A percentile compares a stretch with the other conserved stretches of the same genome.
Conservation (phyloP, 2,329 filamentous ascomycete genomes). For the Cladosporium austrohemisphaericum region DNA sequence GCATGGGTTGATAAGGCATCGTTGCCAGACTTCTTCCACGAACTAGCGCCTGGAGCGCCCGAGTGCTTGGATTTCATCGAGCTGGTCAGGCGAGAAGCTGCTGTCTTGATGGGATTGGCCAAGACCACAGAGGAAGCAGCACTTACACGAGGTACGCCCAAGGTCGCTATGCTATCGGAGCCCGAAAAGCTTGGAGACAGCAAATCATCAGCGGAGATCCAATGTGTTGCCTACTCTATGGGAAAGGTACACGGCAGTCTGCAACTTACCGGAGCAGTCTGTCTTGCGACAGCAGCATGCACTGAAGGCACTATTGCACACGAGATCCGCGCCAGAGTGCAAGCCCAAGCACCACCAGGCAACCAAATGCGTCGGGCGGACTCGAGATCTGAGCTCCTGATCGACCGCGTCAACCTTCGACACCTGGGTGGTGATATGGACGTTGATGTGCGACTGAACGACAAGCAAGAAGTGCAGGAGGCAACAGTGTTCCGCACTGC, state of each 20-base stretch:
- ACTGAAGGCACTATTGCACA: slow-evolving; percentile 30
- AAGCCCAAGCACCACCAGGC: neutral
- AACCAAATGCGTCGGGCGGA: neutral
- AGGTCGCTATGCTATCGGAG: slow-evolving; percentile 23
- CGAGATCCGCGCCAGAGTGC: slow-evolving; percentile 10
- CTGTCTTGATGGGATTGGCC: slow-evolving; percentile 23
- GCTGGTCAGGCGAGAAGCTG: slow-evolving; percentile 19
- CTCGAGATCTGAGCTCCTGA: neutral
- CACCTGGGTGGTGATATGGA: slow-evolving; percentile 30
- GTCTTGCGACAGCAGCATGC: slow-evolving; percentile 30
- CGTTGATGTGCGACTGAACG: slow-evolving; percentile 25
- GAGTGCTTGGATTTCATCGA: slow-evolving; percentile 22
- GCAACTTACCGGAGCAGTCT: slow-evolving; percentile 34
- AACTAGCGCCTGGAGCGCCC: slow-evolving; percentile 9
- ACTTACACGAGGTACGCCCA: slow-evolving; percentile 23
- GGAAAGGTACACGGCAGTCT: slow-evolving; percentile 33
- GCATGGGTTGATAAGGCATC: slow-evolving; percentile 18
- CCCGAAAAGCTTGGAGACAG: slow-evolving; percentile 15
- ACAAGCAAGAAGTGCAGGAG: slow-evolving; percentile 22
- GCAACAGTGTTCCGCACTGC: slow-evolving; percentile 25
- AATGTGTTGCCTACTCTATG: slow-evolving; percentile 31
- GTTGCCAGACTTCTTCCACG: slow-evolving; percentile 16
- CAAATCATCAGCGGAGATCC: slow-evolving; percentile 16
- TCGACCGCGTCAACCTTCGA: slow-evolving; percentile 20
- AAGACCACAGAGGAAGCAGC: slow-evolving; percentile 21